Conservation (phyloP, 2,329 filamentous ascomycete species). For the Dactylellina sp. region DNA sequence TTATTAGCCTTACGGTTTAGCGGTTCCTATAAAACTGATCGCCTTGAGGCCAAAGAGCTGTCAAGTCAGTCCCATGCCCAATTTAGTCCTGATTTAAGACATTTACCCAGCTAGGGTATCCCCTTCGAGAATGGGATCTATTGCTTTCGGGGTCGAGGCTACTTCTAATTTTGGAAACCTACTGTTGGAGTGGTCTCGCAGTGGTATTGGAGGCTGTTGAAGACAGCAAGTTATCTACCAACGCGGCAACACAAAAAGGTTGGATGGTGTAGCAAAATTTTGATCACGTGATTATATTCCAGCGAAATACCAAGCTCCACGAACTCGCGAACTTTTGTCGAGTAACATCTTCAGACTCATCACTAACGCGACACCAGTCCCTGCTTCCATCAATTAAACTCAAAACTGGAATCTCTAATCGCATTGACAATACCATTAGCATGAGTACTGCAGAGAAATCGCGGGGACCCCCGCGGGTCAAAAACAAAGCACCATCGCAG, state of each 20-base stretch:
- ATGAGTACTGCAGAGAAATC: constrained; percentile 81
- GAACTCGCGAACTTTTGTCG: constrained; percentile 26
- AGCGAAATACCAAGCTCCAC: constrained; percentile 2
- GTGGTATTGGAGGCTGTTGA: too few species aligned
- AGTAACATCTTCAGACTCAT: constrained; percentile 19
- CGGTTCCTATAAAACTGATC: too few species aligned
- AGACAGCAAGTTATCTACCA: too few species aligned
- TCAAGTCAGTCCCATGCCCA: too few species aligned
- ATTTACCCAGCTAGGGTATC: too few species aligned
- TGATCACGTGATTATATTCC: constrained; percentile 31
- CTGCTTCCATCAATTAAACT: neutral
- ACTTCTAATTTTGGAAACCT: too few species aligned
- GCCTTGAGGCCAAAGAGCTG: too few species aligned
- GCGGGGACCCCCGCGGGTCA: constrained; percentile 92
- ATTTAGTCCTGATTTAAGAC: too few species aligned
- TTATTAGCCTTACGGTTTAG: too few species aligned
- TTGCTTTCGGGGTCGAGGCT: too few species aligned
- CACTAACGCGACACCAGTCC: constrained; percentile 34
- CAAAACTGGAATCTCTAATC: neutral
- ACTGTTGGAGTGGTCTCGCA: too few species aligned
- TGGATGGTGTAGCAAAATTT: constrained; percentile 5
- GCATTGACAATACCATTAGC: constrained; percentile 29
- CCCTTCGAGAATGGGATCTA: too few species aligned
- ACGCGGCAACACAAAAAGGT: neutral
- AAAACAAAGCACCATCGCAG: constrained; percentile 94